These are phyloP conservation scores for Dillenia turbinata DNA, from an alignment of 164 flowering plant genomes.

Conservation along the genomic window DNA sequence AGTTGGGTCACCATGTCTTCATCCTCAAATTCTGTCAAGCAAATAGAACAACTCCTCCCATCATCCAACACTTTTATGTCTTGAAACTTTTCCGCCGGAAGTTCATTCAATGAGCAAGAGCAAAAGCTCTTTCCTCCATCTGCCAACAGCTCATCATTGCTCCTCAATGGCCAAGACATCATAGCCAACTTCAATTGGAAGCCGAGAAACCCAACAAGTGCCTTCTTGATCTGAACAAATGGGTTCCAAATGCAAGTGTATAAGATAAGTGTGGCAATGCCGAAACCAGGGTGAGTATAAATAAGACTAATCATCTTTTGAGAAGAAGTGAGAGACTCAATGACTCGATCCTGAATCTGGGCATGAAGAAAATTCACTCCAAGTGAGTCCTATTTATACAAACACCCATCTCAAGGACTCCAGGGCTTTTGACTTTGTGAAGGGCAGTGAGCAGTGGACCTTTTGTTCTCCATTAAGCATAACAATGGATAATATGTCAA, in stretches of 20 bases:
- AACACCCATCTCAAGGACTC: no score
- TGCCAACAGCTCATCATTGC: not conserved
- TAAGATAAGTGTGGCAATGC: slow-evolving; percentile 25
- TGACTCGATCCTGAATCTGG: no score
- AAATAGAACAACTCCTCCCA: slow-evolving; percentile 35
- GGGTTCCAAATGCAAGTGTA: slow-evolving; percentile 41
- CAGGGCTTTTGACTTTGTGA: no score
- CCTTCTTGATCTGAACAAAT: slow-evolving; percentile 15
- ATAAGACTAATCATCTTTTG: slow-evolving; percentile 18
- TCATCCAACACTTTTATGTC: slow-evolving; percentile 20
- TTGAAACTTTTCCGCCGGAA: slow-evolving; percentile 17
- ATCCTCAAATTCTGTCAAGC: slow-evolving; percentile 42
- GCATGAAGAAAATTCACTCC: no score
- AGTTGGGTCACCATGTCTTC: slow-evolving; percentile 47
- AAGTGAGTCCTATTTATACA: no score
- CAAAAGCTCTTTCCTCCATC: no score
- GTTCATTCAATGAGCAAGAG: not conserved
- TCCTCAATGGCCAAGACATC: not conserved
- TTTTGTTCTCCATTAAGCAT: no score
- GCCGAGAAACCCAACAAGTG: slow-evolving; percentile 5
- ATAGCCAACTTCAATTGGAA: not conserved
- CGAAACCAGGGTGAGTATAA: slow-evolving; percentile 9
- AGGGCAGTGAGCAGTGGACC: no score
- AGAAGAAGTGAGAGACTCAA: no score
- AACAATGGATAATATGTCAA: no score